Evolutionary conservation across 108 stramenopile genomes (phyloP).

Genomic region (Nannochloropsis gaditana): DNA sequence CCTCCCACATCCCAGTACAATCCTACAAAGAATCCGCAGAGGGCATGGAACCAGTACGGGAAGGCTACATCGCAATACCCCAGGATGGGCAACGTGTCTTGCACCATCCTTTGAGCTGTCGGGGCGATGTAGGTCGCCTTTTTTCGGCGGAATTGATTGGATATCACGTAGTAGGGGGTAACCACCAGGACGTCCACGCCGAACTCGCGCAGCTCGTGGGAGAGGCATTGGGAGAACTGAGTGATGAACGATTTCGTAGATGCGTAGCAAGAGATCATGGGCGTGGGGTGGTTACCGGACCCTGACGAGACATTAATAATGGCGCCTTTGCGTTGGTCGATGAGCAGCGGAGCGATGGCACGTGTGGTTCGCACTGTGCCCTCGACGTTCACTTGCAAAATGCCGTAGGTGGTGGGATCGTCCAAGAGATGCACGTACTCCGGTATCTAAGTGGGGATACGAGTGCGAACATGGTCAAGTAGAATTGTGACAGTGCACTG

Average conservation of each 20-base stretch:
- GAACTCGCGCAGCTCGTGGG: constrained; percentile 1
- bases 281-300: neutral
- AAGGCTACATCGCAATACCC: neutral
- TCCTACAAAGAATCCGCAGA: constrained; percentile 2
- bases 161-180: constrained; percentile 6
- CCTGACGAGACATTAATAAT: neutral
- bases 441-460: neutral
- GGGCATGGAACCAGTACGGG: constrained; percentile 13
- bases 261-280: neutral
- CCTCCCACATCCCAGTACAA: constrained; percentile 15
- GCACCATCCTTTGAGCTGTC: neutral
- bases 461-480: too few species aligned
- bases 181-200: neutral
- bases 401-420: neutral
- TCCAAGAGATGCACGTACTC: neutral
- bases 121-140: constrained; percentile 10
- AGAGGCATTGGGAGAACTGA: neutral
- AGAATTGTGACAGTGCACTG: too few species aligned
- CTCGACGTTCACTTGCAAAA: neutral
- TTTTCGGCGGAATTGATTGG: constrained; percentile 7
- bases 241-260: neutral
- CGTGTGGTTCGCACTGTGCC: neutral
- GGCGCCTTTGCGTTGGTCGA: neutral
- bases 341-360: neutral
- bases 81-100: constrained; percentile 3